A percentile compares a stretch with the other conserved stretches of the same genome.
phyloP scores from a whole-genome alignment of 1,284 basidiomycete genomes.

The Neolentinus lepideus region DNA sequence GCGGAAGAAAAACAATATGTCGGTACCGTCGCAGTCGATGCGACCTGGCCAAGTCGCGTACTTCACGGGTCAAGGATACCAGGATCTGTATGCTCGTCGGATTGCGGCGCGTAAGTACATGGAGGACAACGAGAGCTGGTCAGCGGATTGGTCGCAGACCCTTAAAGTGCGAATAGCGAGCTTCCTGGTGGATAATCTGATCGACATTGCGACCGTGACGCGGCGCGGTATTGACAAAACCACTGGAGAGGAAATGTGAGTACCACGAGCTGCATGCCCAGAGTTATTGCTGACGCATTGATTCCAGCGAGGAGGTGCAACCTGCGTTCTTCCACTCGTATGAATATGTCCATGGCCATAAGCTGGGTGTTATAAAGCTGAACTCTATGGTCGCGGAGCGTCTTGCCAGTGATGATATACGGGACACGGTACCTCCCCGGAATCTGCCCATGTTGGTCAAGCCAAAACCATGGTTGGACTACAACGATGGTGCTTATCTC shows the following conservation, averaged over 20 bases:
- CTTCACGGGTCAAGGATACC: slow-evolving; percentile 53
- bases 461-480: slow-evolving; percentile 82
- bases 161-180: slow-evolving; percentile 78
- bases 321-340: slow-evolving; percentile 92
- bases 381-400: slow-evolving; percentile 79
- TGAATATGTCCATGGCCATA: slow-evolving; percentile 89
- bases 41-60: slow-evolving; percentile 34
- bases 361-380: slow-evolving; percentile 85
- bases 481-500: slow-evolving; percentile 83
- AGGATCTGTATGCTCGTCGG: slow-evolving; percentile 48
- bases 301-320: slow-evolving; percentile 55
- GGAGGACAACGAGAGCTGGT: slow-evolving; percentile 62
- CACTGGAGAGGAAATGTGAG: slow-evolving; percentile 54
- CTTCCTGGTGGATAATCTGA: slow-evolving; percentile 77
- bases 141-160: slow-evolving; percentile 76
- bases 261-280: slow-evolving; percentile 10
- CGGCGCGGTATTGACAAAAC: slow-evolving; percentile 50
- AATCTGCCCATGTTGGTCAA: slow-evolving; percentile 95
- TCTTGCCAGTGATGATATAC: slow-evolving; percentile 72
- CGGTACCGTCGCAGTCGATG: slow-evolving; percentile 31
- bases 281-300: background rate
- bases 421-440: slow-evolving; percentile 83
- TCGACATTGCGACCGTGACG: slow-evolving; percentile 79
- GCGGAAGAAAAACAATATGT: slow-evolving; percentile 61
- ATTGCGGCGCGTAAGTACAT: slow-evolving; percentile 60